Evolutionary conservation across 176 grass and related monocot species (phyloP).

Genomic region (Puccinellia tenuiflora): DNA sequence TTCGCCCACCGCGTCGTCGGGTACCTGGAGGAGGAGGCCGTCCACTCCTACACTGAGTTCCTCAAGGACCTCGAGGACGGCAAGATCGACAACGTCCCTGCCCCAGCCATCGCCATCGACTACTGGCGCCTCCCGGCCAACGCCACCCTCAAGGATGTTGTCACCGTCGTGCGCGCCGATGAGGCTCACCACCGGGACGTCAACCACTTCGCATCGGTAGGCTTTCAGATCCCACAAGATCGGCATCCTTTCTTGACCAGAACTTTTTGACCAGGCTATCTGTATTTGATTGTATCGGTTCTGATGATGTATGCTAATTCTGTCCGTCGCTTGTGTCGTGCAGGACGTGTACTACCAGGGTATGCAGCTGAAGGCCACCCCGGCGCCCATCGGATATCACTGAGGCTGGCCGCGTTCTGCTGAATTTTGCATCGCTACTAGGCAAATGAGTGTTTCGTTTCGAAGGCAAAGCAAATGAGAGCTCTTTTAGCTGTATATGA

Average conservation of each 20-base stretch:
- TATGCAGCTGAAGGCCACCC: slow-evolving; percentile 54
- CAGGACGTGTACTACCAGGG: slow-evolving; percentile 78
- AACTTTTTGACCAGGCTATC: background rate
- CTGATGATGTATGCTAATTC: background rate
- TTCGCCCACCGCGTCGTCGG: slow-evolving; percentile 67
- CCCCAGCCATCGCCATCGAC: slow-evolving; percentile 75
- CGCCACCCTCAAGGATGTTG: slow-evolving; percentile 72
- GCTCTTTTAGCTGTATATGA: slow-evolving; percentile 10
- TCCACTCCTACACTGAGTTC: slow-evolving; percentile 76
- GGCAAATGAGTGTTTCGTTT: slow-evolving; percentile 15
- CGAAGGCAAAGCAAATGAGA: background rate
- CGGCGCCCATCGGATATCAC: slow-evolving; percentile 63
- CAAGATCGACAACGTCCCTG: slow-evolving; percentile 55
- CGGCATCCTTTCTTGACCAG: background rate
- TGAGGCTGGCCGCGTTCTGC: slow-evolving; percentile 16
- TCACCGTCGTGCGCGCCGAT: slow-evolving; percentile 58
- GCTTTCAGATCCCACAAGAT: too few relatives aligned
- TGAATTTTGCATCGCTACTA: slow-evolving; percentile 23
- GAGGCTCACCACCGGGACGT: slow-evolving; percentile 80
- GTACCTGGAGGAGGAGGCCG: slow-evolving; percentile 83
- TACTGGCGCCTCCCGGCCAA: slow-evolving; percentile 62
- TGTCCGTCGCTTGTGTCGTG: background rate
- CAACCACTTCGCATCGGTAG: slow-evolving; percentile 87
- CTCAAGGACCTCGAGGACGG: slow-evolving; percentile 64
- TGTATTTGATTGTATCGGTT: background rate